These are phyloP conservation scores for Nicotiana benthamiana DNA, from an alignment of 257 asterid species.

Conservation along the genomic window DNA sequence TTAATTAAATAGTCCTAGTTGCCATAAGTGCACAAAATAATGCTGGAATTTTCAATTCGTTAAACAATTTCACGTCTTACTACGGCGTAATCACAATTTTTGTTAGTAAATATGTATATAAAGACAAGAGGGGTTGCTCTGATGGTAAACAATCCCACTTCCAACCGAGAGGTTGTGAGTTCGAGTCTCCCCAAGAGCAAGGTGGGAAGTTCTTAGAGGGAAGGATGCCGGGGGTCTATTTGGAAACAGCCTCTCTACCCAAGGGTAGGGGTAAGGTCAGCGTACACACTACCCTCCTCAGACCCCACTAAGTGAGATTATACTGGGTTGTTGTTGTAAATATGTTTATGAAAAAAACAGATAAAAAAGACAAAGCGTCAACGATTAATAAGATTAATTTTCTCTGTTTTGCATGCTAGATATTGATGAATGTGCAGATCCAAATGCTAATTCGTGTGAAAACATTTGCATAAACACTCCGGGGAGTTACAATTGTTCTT, in stretches of 20 bases:
- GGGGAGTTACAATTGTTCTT: constrained; percentile 44
- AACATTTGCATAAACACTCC: constrained; percentile 23
- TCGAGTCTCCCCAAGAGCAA: no score
- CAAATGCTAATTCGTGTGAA: constrained; percentile 20
- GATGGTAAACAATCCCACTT: no score
- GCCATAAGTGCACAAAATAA: background rate
- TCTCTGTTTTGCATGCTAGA: constrained; percentile 17
- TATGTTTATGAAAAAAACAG: background rate
- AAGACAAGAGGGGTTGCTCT: no score
- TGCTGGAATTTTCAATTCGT: background rate
- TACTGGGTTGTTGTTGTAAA: no score
- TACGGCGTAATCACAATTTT: background rate
- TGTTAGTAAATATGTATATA: background rate
- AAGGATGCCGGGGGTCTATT: no score
- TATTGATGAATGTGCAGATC: constrained; percentile 29
- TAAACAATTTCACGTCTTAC: background rate
- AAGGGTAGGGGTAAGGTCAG: no score
- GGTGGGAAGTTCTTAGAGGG: no score
- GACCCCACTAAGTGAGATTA: no score
- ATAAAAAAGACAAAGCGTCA: background rate
- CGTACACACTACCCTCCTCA: no score
- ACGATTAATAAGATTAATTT: background rate
- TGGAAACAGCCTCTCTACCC: no score
- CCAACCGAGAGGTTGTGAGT: no score
- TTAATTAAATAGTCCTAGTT: background rate